These are phyloP conservation scores for Manihot esculenta DNA, from an alignment of 441 rosid genomes.

Conservation along the genomic window DNA sequence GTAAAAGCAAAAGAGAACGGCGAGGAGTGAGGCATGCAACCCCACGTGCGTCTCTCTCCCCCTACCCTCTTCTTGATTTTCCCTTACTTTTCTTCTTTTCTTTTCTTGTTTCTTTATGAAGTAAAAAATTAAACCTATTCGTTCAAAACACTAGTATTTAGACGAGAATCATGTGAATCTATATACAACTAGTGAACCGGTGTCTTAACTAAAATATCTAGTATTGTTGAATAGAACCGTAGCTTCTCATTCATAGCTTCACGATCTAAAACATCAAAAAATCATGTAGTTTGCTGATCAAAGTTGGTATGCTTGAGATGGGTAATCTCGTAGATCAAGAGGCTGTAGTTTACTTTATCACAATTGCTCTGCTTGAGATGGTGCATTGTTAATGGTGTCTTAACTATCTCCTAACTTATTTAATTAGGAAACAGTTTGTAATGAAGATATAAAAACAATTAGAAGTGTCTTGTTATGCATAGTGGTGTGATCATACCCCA, in stretches of 20 bases:
- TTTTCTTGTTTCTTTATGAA: too few species aligned
- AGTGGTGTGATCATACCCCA: slow-evolving; percentile 24
- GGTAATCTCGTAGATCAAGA: not conserved
- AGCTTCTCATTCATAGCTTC: too few species aligned
- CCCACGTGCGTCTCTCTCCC: slow-evolving; percentile 42
- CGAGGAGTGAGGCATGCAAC: slow-evolving; percentile 39
- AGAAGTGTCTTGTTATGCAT: slow-evolving; percentile 14
- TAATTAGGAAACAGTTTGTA: slow-evolving; percentile 16
- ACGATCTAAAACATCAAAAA: too few species aligned
- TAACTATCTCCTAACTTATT: not conserved
- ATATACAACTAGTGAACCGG: too few species aligned
- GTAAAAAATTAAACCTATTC: too few species aligned
- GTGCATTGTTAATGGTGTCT: slow-evolving; percentile 5
- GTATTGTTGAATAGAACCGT: too few species aligned
- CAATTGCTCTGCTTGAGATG: not conserved
- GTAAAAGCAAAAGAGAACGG: slow-evolving; percentile 33
- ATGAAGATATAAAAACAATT: slow-evolving; percentile 16
- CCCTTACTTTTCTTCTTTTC: too few species aligned
- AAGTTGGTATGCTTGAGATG: too few species aligned
- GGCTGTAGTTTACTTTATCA: not conserved
- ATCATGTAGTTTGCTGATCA: too few species aligned
- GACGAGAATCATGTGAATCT: too few species aligned
- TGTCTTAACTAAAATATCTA: too few species aligned
- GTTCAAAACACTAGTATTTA: too few species aligned
- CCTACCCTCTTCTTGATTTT: not conserved